phyloP scores from a whole-genome alignment of 2,329 filamentous ascomycete genomes.

The Camptophora hylomeconis region DNA sequence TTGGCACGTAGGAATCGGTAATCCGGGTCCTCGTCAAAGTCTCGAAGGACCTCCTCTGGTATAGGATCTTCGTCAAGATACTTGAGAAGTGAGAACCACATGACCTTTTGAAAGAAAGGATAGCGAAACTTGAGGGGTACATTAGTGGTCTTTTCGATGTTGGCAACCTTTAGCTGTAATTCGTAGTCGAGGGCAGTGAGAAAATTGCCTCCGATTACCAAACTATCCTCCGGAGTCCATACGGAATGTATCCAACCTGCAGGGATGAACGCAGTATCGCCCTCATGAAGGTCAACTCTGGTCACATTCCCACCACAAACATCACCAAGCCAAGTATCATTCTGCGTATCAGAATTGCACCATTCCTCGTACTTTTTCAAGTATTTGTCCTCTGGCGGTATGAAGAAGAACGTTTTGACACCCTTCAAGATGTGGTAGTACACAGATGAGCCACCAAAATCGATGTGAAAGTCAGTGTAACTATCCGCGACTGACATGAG shows the following conservation, averaged over 20 bases:
- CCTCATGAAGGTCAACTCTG: conserved; percentile 50
- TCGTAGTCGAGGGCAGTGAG: conserved; percentile 51
- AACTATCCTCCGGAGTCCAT: conserved; percentile 55
- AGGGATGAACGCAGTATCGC: conserved; percentile 58
- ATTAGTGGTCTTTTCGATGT: conserved; percentile 55
- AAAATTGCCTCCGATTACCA: conserved; percentile 61
- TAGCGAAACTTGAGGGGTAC: conserved; percentile 54
- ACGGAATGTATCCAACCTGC: conserved; percentile 62
- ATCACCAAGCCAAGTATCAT: conserved; percentile 51
- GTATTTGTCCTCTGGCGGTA: conserved; percentile 54
- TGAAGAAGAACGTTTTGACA: conserved; percentile 60
- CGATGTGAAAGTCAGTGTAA: conserved; percentile 60
- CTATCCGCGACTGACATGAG: conserved; percentile 60
- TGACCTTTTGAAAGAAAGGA: conserved; percentile 53
- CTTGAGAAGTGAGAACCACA: conserved; percentile 54
- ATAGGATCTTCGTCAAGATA: conserved; percentile 53
- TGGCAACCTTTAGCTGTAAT: conserved; percentile 52
- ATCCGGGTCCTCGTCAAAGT: conserved; percentile 41
- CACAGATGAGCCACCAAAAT: conserved; percentile 58
- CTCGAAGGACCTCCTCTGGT: conserved; percentile 41
- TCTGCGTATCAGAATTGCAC: conserved; percentile 54
- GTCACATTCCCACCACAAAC: conserved; percentile 52
- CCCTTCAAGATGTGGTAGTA: conserved; percentile 59
- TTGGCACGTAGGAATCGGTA: conserved; percentile 39
- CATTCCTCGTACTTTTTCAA: conserved; percentile 59